Base-by-base conservation (phyloP, 345 rosid genomes). In the Moricandia moricandioides region DNA sequence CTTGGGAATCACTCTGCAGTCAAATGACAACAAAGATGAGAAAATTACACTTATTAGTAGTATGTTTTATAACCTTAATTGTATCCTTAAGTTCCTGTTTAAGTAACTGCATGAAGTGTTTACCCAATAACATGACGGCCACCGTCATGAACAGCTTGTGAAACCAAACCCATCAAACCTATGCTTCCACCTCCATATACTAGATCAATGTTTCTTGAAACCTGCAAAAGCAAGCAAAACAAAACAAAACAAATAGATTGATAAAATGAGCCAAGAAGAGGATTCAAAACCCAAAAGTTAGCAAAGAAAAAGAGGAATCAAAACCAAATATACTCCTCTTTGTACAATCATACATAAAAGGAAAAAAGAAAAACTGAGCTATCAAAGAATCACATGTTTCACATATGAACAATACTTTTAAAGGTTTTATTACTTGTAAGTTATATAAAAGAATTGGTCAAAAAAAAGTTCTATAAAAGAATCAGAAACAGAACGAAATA, bases 101-200 rank as follows among this genome's bases (percentile, higher is more conserved):
- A 56, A 56, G 17, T 26, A 35, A 52, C 2, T 1, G 30, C 10
- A 39, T 39, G 45, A 18, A 62, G 34, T 40, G 4, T 84, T 84
- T 14, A 96, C 99, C 98, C 99, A 78, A 96, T 91, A 71, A 96
- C 99, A 89, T 92, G 99, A 70, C 99, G 90, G 82, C 99, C 99
- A 37, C 99, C 99, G 82, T 92, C 90, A 82, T 96, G 98, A 85
- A 96, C 99, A 76, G 98, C 97, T 83, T 95, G 97, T 37, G 99
- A 95, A 73, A 95, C 86, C 82, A 92, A 79, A 71, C 99, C 99
- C 99, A 96, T 96, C 80, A 96, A 83, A 59, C 99, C 99, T 82
- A 96, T 92, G 85, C 99, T 96, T 31, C 99, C 98, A 39, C 99
- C 99, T 84, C 99, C 99, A 73, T 96, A 92, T 70, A 96, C 99